Conservation (phyloP, 2,329 filamentous ascomycete genomes). For the Cucurbitaria berberidis region DNA sequence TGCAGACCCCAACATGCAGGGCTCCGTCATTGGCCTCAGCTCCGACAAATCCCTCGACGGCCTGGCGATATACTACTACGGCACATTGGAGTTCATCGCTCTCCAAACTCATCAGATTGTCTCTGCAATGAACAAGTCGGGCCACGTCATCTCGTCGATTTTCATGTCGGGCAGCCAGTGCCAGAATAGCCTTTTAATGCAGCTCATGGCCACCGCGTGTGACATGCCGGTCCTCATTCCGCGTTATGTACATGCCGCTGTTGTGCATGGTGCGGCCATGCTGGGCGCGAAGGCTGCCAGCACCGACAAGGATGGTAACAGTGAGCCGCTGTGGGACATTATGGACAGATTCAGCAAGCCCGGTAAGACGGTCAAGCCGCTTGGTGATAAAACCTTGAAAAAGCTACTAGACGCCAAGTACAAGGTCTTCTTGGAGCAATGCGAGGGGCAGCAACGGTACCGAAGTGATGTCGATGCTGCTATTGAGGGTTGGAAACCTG, state of each 20-base stretch:
- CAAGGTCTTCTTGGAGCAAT: conserved; percentile 93
- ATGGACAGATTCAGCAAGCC: conserved; percentile 98
- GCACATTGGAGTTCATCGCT: conserved; percentile 96
- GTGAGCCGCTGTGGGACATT: conserved; percentile 90
- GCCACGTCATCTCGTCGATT: conserved; percentile 87
- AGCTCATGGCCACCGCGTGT: conserved; percentile 87
- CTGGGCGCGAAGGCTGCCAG: conserved; percentile 96
- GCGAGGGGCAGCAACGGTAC: conserved; percentile 82
- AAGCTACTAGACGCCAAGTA: conserved; percentile 87
- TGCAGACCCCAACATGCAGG: conserved; percentile 91
- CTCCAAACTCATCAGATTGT: conserved; percentile 96
- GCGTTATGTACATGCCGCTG: conserved; percentile 90
- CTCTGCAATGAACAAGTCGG: conserved; percentile 87
- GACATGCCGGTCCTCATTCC: conserved; percentile 93
- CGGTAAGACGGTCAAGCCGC: conserved; percentile 80
- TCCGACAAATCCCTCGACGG: conserved; percentile 87
- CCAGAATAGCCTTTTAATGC: conserved; percentile 92
- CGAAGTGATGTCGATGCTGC: conserved; percentile 75
- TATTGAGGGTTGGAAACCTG: conserved; percentile 41
- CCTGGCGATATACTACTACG: conserved; percentile 91
- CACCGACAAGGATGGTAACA: conserved; percentile 75
- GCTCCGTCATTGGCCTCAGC: conserved; percentile 83
- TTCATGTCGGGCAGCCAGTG: conserved; percentile 99
- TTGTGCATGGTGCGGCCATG: conserved; percentile 98
- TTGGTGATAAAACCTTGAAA: conserved; percentile 74